A percentile compares a stretch with the other conserved stretches of the same genome.
phyloP scores from a whole-genome alignment of 805 yeast species.

The Metschnikowia baotianmanensis region DNA sequence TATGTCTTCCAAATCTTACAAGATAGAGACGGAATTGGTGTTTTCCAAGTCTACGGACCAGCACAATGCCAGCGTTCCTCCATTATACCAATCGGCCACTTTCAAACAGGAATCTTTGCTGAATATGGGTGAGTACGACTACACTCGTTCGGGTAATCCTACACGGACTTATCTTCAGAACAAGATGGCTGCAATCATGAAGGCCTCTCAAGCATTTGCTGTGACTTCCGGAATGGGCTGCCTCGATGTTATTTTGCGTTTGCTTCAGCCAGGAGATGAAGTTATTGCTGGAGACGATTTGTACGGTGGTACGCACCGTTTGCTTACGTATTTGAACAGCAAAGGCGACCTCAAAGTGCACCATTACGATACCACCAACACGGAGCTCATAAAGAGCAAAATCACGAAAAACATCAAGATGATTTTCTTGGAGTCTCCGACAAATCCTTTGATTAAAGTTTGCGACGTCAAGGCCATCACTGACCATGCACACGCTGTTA shows the following conservation, averaged over 20 bases:
- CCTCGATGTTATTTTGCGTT: slow-evolving; percentile 75
- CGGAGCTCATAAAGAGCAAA: slow-evolving; percentile 55
- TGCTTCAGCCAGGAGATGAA: slow-evolving; percentile 79
- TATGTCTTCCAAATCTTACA: slow-evolving; percentile 37
- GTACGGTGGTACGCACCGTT: slow-evolving; percentile 90
- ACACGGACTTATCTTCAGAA: slow-evolving; percentile 78
- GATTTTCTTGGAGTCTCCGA: slow-evolving; percentile 87
- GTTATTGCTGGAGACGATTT: slow-evolving; percentile 93
- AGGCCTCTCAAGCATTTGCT: slow-evolving; percentile 73
- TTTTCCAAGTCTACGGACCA: slow-evolving; percentile 60
- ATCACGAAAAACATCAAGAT: slow-evolving; percentile 61
- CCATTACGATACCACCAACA: slow-evolving; percentile 81
- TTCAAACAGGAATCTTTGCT: slow-evolving; percentile 75
- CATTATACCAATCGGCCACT: slow-evolving; percentile 92
- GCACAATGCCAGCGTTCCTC: slow-evolving; percentile 78
- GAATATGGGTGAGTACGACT: slow-evolving; percentile 70
- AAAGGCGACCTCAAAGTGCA: slow-evolving; percentile 63
- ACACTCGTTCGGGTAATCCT: slow-evolving; percentile 93
- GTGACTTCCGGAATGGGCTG: slow-evolving; percentile 94
- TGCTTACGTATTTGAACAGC: slow-evolving; percentile 66
- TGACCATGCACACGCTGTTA: slow-evolving; percentile 60
- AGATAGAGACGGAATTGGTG: slow-evolving; percentile 70
- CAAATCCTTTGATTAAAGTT: slow-evolving; percentile 88
- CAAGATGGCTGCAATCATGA: slow-evolving; percentile 76
- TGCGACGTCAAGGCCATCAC: slow-evolving; percentile 73